phyloP scores from a whole-genome alignment of 495 filamentous ascomycete species.

The Aspergillus coremiiformis region DNA sequence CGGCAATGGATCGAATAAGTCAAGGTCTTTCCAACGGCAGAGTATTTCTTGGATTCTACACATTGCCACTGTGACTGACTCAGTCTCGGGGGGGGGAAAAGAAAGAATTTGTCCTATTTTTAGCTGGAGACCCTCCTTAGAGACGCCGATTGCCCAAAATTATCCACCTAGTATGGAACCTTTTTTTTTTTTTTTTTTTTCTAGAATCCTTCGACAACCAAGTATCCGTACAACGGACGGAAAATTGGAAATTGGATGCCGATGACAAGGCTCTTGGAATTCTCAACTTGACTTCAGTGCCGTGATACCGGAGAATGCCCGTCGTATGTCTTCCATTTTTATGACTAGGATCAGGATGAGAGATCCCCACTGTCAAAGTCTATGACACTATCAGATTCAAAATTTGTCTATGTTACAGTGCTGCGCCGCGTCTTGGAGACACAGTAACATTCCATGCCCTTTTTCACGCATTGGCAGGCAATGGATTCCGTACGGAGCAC shows the following conservation, averaged over 20 bases:
- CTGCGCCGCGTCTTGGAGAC: not conserved
- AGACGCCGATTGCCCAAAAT: not conserved
- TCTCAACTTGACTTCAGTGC: too few relatives aligned
- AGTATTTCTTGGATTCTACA: slow-evolving; percentile 11
- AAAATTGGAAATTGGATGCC: slow-evolving; percentile 1
- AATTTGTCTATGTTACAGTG: not conserved
- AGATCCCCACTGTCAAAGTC: not conserved
- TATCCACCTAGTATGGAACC: not conserved
- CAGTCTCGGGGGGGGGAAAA: too few relatives aligned
- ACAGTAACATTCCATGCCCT: not conserved
- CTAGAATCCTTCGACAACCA: slow-evolving; percentile 23
- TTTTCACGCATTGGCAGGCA: not conserved
- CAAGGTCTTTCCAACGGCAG: not conserved
- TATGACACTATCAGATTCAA: slow-evolving; percentile 1
- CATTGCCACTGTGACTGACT: slow-evolving; percentile 6
- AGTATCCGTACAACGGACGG: slow-evolving; percentile 3
- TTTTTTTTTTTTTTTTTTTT: slow-evolving; percentile 14
- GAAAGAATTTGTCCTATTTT: too few relatives aligned
- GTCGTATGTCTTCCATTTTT: not conserved
- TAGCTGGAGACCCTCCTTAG: slow-evolving; percentile 4
- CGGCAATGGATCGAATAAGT: not conserved
- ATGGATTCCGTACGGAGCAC: too few relatives aligned
- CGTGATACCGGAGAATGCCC: not conserved
- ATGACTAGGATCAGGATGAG: not conserved
- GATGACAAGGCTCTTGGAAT: not conserved